Conservation (phyloP, 495 filamentous ascomycete species). For the Podospora bellae-mahoneyi region DNA sequence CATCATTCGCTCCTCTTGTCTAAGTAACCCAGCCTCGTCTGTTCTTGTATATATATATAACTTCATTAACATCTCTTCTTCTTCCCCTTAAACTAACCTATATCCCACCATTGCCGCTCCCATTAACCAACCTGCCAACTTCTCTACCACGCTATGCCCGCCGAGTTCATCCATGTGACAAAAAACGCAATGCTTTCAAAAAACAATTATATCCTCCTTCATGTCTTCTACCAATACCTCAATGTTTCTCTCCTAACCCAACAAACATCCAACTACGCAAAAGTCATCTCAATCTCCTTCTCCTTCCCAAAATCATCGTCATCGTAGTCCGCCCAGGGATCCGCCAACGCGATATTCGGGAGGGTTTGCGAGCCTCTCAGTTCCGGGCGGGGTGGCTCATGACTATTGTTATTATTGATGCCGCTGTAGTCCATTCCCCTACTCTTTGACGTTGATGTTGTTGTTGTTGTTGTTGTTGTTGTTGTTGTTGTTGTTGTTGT, state of each 20-base stretch:
- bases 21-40: neutral
- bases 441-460: slow-evolving; percentile 26
- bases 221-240: neutral
- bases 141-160: neutral
- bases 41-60: neutral
- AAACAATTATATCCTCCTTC: neutral
- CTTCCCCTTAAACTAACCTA: neutral
- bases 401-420: slow-evolving; percentile 13
- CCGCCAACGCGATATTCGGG: slow-evolving; percentile 52
- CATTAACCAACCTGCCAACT: neutral
- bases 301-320: slow-evolving; percentile 69
- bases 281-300: slow-evolving; percentile 73
- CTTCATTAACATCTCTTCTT: neutral
- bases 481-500: slow-evolving; percentile 8
- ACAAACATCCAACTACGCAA: slow-evolving; percentile 49
- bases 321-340: slow-evolving; percentile 82
- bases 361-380: slow-evolving; percentile 39
- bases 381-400: slow-evolving; percentile 38
- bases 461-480: slow-evolving; percentile 32
- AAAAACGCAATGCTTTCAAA: neutral
- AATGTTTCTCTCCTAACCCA: neutral
- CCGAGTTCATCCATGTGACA: neutral
- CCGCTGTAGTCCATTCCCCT: slow-evolving; percentile 23
- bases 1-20: neutral
- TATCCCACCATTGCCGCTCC: neutral